phyloP scores from a whole-genome alignment of 371 early-diverging fungal genomes.

The Apophysomyces variabilis region DNA sequence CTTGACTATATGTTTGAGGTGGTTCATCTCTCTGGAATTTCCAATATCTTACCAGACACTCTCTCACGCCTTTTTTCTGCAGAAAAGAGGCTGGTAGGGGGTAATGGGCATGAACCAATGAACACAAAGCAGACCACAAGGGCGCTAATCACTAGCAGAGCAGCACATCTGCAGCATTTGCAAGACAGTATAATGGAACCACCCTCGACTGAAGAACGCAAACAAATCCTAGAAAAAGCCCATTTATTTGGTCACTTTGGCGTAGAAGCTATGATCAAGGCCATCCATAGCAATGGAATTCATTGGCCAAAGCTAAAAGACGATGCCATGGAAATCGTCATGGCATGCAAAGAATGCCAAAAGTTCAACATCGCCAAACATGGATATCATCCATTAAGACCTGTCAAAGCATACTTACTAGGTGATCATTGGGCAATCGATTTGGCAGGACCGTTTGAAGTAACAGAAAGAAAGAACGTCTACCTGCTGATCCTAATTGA shows the following conservation, averaged over 20 bases:
- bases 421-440: constrained; percentile 35
- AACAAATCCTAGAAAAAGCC: constrained; percentile 16
- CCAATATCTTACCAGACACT: too few species aligned
- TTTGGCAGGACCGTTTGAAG: constrained; percentile 27
- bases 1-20: too few species aligned
- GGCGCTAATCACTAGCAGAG: not conserved
- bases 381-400: constrained; percentile 26
- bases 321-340: too few species aligned
- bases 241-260: constrained; percentile 29
- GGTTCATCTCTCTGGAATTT: too few species aligned
- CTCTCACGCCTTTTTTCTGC: constrained; percentile 24
- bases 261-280: constrained; percentile 19
- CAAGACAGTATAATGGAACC: too few species aligned
- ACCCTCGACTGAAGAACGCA: constrained; percentile 13
- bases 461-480: constrained; percentile 15
- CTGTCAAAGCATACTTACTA: constrained; percentile 24
- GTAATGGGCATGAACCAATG: constrained; percentile 8
- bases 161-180: not conserved
- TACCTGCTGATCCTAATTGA: constrained; percentile 29
- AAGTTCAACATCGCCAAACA: too few species aligned
- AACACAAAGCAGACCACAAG: not conserved
- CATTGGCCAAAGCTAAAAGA: too few species aligned
- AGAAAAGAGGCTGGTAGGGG: constrained; percentile 27
- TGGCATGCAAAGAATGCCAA: too few species aligned
- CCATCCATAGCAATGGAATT: too few species aligned